Evolutionary conservation across 768 basidiomycete species (phyloP).

Genomic region (Suillus lakei): DNA sequence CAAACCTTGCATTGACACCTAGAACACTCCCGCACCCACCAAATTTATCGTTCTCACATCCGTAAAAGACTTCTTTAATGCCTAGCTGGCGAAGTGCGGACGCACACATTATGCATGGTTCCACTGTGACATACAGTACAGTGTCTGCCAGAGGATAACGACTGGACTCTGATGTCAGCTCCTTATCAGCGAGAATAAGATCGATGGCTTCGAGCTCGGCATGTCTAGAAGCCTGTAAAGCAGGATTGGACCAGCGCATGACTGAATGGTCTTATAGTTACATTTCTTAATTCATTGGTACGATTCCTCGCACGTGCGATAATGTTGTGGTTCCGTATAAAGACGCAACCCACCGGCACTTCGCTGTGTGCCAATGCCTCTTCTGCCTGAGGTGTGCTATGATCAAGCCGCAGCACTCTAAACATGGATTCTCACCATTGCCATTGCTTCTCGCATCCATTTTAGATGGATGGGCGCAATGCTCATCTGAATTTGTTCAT

Average conservation of each 20-base stretch:
- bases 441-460: conserved; percentile 87
- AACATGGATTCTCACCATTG: conserved; percentile 59
- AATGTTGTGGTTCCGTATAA: conserved; percentile 75
- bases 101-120: conserved; percentile 99
- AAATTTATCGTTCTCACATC: conserved; percentile 94
- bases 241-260: conserved; percentile 7
- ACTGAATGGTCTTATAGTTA: conserved; percentile 38
- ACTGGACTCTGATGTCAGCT: conserved; percentile 52
- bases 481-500: conserved; percentile 6
- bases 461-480: conserved; percentile 39
- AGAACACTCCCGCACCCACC: conserved; percentile 97
- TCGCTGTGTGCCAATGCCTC: conserved; percentile 86
- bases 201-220: conserved; percentile 98
- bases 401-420: conserved; percentile 3
- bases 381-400: conserved; percentile 55
- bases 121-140: conserved; percentile 95
- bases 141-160: conserved; percentile 75
- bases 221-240: conserved; percentile 85
- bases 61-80: conserved; percentile 88
- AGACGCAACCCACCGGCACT: conserved; percentile 97
- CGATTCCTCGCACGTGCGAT: conserved; percentile 91
- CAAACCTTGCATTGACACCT: conserved; percentile 79
- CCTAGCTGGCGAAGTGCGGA: conserved; percentile 94
- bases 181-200: conserved; percentile 68
- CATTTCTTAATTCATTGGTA: conserved; percentile 94